phyloP scores from a whole-genome alignment of 2,329 filamentous ascomycete genomes.

The Alternaria dauci region DNA sequence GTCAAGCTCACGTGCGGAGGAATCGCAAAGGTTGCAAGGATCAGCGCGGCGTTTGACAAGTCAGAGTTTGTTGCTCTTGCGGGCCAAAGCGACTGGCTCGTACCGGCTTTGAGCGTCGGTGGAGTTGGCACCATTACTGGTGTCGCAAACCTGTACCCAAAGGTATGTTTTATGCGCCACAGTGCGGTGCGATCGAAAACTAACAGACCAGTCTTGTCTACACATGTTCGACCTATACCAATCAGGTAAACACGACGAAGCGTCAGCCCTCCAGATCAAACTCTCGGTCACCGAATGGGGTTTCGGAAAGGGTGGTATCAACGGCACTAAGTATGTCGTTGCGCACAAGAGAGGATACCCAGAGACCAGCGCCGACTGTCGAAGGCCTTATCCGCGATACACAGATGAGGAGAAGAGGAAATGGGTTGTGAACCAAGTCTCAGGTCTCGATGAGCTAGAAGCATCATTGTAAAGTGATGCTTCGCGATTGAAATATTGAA shows the following conservation, averaged over 20 bases:
- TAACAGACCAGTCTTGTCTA: conserved; percentile 52
- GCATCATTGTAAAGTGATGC: conserved; percentile 25
- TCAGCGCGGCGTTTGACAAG: conserved; percentile 49
- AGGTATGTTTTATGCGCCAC: conserved; percentile 33
- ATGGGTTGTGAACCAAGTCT: conserved; percentile 54
- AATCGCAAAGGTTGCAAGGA: conserved; percentile 55
- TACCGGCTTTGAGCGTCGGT: conserved; percentile 67
- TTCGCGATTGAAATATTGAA: background rate
- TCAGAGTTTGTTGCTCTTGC: conserved; percentile 52
- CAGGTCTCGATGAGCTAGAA: conserved; percentile 44
- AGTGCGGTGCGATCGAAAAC: background rate
- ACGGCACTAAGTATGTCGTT: conserved; percentile 68
- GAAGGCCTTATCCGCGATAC: conserved; percentile 64
- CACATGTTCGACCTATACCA: conserved; percentile 58
- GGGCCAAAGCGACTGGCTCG: conserved; percentile 56
- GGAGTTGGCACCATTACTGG: conserved; percentile 69
- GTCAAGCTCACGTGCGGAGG: conserved; percentile 52
- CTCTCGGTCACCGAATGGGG: conserved; percentile 64
- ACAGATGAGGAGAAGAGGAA: conserved; percentile 56
- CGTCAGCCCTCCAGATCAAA: conserved; percentile 60
- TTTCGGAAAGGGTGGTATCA: conserved; percentile 67
- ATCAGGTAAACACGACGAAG: conserved; percentile 59
- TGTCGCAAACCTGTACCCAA: conserved; percentile 69
- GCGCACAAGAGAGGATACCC: conserved; percentile 64
- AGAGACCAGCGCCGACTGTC: conserved; percentile 60